Evolutionary conservation across 106 monocot species (phyloP), one percentile per base, ranked within the genome.

Genomic region (Allium cepa): DNA sequence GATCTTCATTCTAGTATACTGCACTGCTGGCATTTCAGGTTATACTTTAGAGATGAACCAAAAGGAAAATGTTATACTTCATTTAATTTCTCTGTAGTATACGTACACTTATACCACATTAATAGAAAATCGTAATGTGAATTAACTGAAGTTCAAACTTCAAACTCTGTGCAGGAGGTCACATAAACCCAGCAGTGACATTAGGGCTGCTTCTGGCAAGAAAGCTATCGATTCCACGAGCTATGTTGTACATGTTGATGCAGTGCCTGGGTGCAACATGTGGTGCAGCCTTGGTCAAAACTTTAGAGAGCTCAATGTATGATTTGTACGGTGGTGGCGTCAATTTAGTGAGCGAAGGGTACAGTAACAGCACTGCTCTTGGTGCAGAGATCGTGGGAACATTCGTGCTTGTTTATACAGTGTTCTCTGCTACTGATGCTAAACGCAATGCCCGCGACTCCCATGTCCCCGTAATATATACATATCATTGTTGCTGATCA

Each of bases 211-310:
- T 75, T 46, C 60, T 75, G 51, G 75, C 75, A 22, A 59, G 75
- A 12, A 75, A 75, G 59, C 60, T 75, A 52, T 75, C 75, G 49
- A 59, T 75, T 27, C 52, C 61, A 4, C 68, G 75, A 10, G 75
- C 75, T 4, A 13, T 75, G 9, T 53, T 68, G 16, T 75, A 75
- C 68, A 75, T 75, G 67, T 50, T 75, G 50, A 61, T 61, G 27
- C 80, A 80, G 66, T 80, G 75, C 70, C 74, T 79, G 11, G 75
- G 79, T 8, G 80, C 75, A 50, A 80, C 76, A 51, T 80, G 75
- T 59, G 80, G 80, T 27, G 80, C 67, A 26, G 80, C 76, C 28
- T 59, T 81, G 36, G 80, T 81, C 26, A 81, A 76, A 75, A 71
- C 36, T 8, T 70, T 76, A 59, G 63, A 70, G 70, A 70, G 49